Evolutionary conservation across 371 early-diverging fungal genomes (phyloP), one percentile per base, ranked within the genome.

Genomic region (Rhizopus delemar): DNA sequence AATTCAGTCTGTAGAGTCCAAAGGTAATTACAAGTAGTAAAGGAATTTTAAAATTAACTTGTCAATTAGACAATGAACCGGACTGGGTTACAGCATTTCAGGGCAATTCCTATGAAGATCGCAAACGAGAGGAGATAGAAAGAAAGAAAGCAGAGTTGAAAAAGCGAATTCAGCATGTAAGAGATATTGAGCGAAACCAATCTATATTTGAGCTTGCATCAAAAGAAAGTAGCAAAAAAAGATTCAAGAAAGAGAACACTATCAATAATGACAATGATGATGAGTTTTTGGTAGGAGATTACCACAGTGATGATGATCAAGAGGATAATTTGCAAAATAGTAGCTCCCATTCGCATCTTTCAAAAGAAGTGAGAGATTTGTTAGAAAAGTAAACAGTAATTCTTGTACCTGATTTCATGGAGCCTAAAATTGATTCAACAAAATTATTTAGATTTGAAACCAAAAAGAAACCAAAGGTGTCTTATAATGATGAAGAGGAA

Each of bases 201-300:
- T 12, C 34, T 7, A 33, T 51, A 8, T 32, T 56, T 11, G 51
- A 62, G 12, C 6, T 46, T 6, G 50, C 51, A 2, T 11, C 38
- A 38, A 73, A 59, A 59, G 55, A 64, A 60, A 41, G 36, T 15
- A 15, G 13, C 43, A 8, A n/a, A 59, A 62, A 46, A 36, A 50
- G 22, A 5, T 45, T 46, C 34, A 62, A n/a, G 61, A 41, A 4
- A n/a, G 41, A 31, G 34, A n/a, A 38, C 31, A 8, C 15, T 22
- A 15, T 28, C 22, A 22, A 22, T 8, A 1, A 59, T 67, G 57
- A 54, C 31, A 36, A 46, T 3, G 85, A 87, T 9, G 73, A 73
- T 0, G 86, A 83, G 22, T 87, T 82, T 56, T 39, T 90, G 6
- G 58, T 90, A 3, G 88, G 82, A 16, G 86, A 89, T 16, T 90